A percentile compares a stretch with the other conserved stretches of the same genome.
Evolutionary conservation across 1,284 basidiomycete species (phyloP).

Genomic region (Malassezia cuniculi): DNA sequence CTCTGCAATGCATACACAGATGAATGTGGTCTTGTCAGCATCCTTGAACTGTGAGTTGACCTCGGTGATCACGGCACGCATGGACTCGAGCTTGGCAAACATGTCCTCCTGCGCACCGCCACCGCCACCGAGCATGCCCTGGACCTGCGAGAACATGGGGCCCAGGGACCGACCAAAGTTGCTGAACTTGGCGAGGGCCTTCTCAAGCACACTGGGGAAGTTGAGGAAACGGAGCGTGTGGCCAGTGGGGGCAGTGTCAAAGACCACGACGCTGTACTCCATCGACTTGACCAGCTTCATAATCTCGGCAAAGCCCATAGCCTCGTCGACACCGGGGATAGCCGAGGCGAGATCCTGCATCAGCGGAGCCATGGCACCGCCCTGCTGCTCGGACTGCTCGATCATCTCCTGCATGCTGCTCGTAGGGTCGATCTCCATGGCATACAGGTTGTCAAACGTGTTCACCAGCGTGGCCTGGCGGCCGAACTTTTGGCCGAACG

Average conservation of each 20-base stretch:
- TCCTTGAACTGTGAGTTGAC: conserved; percentile 99
- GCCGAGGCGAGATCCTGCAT: conserved; percentile 99
- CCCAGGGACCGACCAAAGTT: conserved; percentile 82
- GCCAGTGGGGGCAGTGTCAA: conserved; percentile 95
- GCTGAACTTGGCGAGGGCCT: conserved; percentile 87
- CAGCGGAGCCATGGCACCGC: conserved; percentile 84
- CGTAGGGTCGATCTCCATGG: conserved; percentile 99
- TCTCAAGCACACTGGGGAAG: conserved; percentile 93
- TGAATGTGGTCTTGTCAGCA: conserved; percentile 88
- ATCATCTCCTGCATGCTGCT: conserved; percentile 98
- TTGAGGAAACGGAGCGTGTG: conserved; percentile 96
- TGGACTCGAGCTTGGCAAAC: conserved; percentile 93
- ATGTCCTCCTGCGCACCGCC: conserved; percentile 57
- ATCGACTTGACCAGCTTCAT: conserved; percentile 99
- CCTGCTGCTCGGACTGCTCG: conserved; percentile 76
- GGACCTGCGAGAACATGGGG: conserved; percentile 92
- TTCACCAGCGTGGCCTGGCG: conserved; percentile 99
- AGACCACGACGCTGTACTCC: conserved; percentile 98
- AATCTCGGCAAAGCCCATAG: conserved; percentile 99
- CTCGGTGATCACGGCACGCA: conserved; percentile 93
- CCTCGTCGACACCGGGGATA: conserved; percentile 97
- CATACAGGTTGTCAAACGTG: conserved; percentile 87
- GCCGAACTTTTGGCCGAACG: conserved; percentile 97
- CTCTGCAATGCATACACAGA: conserved; percentile 96
- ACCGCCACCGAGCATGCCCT: conserved; percentile 65